Evolutionary conservation across 2,329 filamentous ascomycete species (phyloP).

Genomic region (Diaporthe ampelina): DNA sequence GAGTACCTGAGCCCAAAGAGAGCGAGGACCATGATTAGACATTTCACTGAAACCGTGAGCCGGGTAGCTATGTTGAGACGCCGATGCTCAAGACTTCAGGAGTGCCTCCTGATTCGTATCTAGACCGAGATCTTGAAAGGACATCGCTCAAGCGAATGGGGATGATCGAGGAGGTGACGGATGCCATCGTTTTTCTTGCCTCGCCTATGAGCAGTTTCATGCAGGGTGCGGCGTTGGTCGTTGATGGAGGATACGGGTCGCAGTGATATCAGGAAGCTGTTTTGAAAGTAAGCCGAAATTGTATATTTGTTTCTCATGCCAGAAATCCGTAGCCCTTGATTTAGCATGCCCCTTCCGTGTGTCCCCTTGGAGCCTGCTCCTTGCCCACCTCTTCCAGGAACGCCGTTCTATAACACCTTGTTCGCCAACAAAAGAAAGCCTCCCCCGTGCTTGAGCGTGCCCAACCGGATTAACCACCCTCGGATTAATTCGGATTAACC

Average conservation of each 20-base stretch:
- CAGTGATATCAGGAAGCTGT: not conserved
- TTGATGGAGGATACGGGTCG: conserved; percentile 59
- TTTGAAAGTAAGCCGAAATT: not conserved
- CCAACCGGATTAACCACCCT: not conserved
- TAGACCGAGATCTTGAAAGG: conserved; percentile 54
- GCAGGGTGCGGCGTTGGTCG: conserved; percentile 61
- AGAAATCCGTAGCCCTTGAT: no score
- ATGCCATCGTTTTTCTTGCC: conserved; percentile 65
- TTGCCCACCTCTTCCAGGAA: not conserved
- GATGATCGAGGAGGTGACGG: conserved; percentile 65
- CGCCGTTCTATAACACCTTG: not conserved
- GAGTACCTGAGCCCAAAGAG: not conserved
- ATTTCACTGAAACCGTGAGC: not conserved
- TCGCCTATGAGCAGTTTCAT: conserved; percentile 68
- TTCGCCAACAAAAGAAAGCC: not conserved
- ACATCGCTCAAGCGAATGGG: conserved; percentile 64
- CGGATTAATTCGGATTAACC: not conserved
- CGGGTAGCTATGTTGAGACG: not conserved
- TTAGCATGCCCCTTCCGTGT: not conserved
- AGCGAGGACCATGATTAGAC: no score
- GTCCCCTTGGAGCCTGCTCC: not conserved
- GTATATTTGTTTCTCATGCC: not conserved
- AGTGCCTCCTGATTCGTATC: not conserved
- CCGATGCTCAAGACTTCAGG: not conserved
- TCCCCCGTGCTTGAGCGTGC: not conserved